A percentile compares a stretch with the other conserved stretches of the same genome.
Conservation (phyloP, 495 filamentous ascomycete species). For the Acidiella bohemica region DNA sequence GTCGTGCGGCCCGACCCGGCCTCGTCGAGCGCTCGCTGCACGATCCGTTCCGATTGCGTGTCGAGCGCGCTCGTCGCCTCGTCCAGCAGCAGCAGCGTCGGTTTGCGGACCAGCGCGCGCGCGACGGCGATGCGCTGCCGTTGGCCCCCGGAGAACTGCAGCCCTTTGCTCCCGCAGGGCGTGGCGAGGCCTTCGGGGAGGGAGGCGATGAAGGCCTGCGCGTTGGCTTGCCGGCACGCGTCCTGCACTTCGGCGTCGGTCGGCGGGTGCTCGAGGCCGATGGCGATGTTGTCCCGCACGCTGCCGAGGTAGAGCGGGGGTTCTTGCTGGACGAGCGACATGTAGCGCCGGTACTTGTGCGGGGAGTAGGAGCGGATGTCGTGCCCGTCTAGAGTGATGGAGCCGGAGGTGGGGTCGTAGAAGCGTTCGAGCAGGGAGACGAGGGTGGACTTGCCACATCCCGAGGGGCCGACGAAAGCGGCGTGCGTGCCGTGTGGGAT, state of each 20-base stretch:
- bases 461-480: conserved; percentile 57
- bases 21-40: conserved; percentile 55
- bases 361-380: conserved; percentile 12
- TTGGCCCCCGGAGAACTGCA: conserved; percentile 61
- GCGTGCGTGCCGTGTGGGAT: conserved; percentile 53
- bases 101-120: conserved; percentile 58
- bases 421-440: conserved; percentile 22
- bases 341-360: conserved; percentile 13
- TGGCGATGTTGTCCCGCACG: conserved; percentile 21
- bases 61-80: conserved; percentile 71
- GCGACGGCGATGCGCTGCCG: conserved; percentile 66
- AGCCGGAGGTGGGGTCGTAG: conserved; percentile 21
- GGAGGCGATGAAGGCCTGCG: conserved; percentile 47
- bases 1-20: conserved; percentile 50
- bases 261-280: conserved; percentile 21
- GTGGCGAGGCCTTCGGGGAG: conserved; percentile 48
- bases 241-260: conserved; percentile 40
- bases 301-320: conserved; percentile 20
- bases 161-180: conserved; percentile 47
- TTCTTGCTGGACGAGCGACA: conserved; percentile 23
- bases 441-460: conserved; percentile 60
- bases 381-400: conserved; percentile 14
- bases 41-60: conserved; percentile 53
- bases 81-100: conserved; percentile 58
- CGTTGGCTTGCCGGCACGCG: conserved; percentile 46